A percentile compares a stretch with the other conserved stretches of the same genome.
Evolutionary conservation across 345 rosid species (phyloP).

Genomic region (Draba incana): DNA sequence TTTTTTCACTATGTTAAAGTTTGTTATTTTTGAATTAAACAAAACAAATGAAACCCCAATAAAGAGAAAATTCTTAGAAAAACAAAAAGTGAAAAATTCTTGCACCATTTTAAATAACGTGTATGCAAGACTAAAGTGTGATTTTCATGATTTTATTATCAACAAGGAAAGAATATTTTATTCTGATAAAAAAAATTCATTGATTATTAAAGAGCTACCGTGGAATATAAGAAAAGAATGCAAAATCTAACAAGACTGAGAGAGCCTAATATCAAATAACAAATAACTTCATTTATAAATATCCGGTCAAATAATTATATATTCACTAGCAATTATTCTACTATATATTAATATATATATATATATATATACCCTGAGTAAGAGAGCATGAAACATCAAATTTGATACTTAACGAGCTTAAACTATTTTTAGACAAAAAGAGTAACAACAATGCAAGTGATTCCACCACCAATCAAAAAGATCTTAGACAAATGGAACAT

Average conservation of each 20-base stretch:
- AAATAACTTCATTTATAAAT: conserved; percentile 18
- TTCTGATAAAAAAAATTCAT: conserved; percentile 13
- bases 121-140: conserved; percentile 22
- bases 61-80: background rate
- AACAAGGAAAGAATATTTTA: conserved; percentile 39
- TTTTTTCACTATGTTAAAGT: background rate
- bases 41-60: background rate
- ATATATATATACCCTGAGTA: background rate
- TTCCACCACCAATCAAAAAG: conserved; percentile 40
- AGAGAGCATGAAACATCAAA: conserved; percentile 14
- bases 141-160: conserved; percentile 9
- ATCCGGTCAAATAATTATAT: conserved; percentile 14
- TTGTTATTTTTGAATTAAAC: background rate
- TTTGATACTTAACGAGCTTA: conserved; percentile 19
- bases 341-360: conserved; percentile 12
- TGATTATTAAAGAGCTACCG: conserved; percentile 28
- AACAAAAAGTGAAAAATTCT: no score
- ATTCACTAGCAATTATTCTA: background rate
- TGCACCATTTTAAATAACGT: conserved; percentile 5
- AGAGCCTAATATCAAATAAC: background rate
- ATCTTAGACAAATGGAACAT: conserved; percentile 64
- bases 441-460: conserved; percentile 26
- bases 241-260: background rate
- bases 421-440: background rate
- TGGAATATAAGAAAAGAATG: conserved; percentile 37